Base-by-base conservation (phyloP, 2,329 filamentous ascomycete genomes). In the Fusarium sp. region DNA sequence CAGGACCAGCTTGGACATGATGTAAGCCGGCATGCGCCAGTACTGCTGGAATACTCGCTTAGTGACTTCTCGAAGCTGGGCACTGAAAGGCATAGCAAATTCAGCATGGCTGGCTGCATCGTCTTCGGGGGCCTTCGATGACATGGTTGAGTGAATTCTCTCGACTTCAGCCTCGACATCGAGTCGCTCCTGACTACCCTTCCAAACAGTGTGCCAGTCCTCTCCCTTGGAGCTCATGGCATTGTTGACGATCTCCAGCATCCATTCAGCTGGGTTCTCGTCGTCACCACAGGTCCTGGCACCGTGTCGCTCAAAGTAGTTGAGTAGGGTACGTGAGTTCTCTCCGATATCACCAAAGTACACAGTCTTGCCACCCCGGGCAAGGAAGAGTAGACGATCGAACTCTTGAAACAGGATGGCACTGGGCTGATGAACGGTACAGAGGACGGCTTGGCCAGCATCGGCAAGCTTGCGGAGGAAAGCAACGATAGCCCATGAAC, bases 1-100 rank as follows among this genome's bases (percentile, higher is more conserved):
- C 19, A 95, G 85, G 2, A 84, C 77, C 3, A 87, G 77, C 81
- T 95, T 95, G 59, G 91, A 87, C 78, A 93, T 91, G 74, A 96
- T 89, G 79, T 96, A 96, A 13, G 84, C 84, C 0, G 93, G 93
- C 58, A 89, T 93, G 46, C 93, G 87, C 92, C 93, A 95, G 83
- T 94, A 94, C 76, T 96, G 93, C 74, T 93, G 87, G 79, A 94
- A 94, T 8, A 94, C 88, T 60, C 93, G 89, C 11, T 84, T 72
- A 3, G 88, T 88, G 43, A 93, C 91, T 62, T 89, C 84, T 44
- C 78, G 80, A 2, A 95, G 79, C 76, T 97, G 94, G 1, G 82
- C 74, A 1, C 62, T 63, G 75, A 97, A 92, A 0, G 93, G 90
- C 72, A 92, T 91, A 7, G 94, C 93, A 66, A 97, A 97, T 78